Evolutionary conservation across 148 eudicot genomes (phyloP).

Genomic region (Gaultheria prostrata): DNA sequence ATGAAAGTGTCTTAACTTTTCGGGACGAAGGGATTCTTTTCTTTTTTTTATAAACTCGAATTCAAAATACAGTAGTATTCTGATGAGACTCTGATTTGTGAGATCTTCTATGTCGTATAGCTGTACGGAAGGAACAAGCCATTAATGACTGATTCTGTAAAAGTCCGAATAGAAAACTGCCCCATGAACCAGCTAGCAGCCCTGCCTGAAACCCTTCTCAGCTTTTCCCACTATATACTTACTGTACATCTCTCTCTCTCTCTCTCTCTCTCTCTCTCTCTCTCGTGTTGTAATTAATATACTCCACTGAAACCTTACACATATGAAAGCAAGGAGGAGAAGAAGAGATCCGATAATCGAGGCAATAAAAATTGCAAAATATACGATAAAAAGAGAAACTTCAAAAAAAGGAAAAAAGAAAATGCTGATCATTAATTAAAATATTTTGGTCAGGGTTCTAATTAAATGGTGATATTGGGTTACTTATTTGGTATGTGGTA

Average conservation of each 20-base stretch:
- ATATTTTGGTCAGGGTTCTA: neutral
- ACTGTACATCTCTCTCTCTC: neutral
- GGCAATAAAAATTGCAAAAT: conserved; percentile 15
- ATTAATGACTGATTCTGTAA: conserved; percentile 33
- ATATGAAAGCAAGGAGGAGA: conserved; percentile 19
- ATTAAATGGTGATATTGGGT: neutral
- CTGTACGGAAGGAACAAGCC: conserved; percentile 26
- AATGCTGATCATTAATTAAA: neutral
- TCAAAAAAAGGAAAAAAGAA: neutral
- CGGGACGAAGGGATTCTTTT: too few species aligned
- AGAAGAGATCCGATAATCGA: conserved; percentile 5
- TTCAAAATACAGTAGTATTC: too few species aligned
- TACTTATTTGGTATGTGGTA: neutral
- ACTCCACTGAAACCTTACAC: conserved; percentile 36
- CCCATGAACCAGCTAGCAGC: conserved; percentile 23
- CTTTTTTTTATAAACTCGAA: neutral
- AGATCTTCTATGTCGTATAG: conserved; percentile 10
- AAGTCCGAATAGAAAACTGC: conserved; percentile 18
- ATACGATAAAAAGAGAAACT: conserved; percentile 2
- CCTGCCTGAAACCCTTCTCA: conserved; percentile 21
- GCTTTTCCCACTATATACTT: conserved; percentile 22
- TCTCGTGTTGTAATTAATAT: conserved; percentile 18
- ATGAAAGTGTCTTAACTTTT: too few species aligned
- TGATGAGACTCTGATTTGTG: conserved; percentile 1
- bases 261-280: conserved; percentile 16